These are phyloP conservation scores for Chytriomyces confervae DNA, from an alignment of 192 early-diverging fungal genomes.

Conservation along the genomic window DNA sequence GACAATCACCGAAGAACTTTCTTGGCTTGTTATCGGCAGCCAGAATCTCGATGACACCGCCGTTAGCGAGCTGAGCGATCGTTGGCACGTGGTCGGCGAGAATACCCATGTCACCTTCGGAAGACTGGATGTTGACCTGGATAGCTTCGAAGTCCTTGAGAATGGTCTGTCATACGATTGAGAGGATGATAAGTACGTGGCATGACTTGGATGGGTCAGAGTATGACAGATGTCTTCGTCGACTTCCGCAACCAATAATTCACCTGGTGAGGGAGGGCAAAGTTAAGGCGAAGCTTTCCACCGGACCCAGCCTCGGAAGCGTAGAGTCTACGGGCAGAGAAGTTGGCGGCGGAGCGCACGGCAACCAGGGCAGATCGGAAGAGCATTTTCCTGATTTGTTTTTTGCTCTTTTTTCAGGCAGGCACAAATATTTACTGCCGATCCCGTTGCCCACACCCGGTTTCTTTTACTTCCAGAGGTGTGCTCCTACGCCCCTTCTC, in stretches of 20 bases:
- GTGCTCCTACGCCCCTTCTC: too few relatives aligned
- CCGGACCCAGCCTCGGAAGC: slow-evolving; percentile 70
- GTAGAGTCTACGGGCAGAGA: slow-evolving; percentile 54
- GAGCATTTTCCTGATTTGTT: background rate
- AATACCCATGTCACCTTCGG: slow-evolving; percentile 97
- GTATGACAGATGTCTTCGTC: background rate
- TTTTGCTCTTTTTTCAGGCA: background rate
- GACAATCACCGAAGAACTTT: slow-evolving; percentile 87
- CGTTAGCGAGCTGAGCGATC: slow-evolving; percentile 88
- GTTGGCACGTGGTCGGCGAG: slow-evolving; percentile 97
- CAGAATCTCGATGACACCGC: slow-evolving; percentile 85
- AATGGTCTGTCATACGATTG: slow-evolving; percentile 58
- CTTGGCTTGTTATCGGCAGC: slow-evolving; percentile 71
- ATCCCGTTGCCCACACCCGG: background rate
- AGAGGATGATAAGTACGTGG: background rate
- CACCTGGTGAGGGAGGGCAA: slow-evolving; percentile 90
- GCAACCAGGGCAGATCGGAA: slow-evolving; percentile 11
- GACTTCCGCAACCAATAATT: slow-evolving; percentile 2
- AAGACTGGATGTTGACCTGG: slow-evolving; percentile 92
- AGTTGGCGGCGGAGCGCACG: slow-evolving; percentile 6
- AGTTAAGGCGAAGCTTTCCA: slow-evolving; percentile 83
- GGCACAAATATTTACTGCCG: background rate
- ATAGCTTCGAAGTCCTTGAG: slow-evolving; percentile 75
- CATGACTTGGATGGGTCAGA: slow-evolving; percentile 1
- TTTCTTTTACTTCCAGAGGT: background rate